Evolutionary conservation across 164 flowering plant genomes (phyloP).

Genomic region (Annona squamosa): DNA sequence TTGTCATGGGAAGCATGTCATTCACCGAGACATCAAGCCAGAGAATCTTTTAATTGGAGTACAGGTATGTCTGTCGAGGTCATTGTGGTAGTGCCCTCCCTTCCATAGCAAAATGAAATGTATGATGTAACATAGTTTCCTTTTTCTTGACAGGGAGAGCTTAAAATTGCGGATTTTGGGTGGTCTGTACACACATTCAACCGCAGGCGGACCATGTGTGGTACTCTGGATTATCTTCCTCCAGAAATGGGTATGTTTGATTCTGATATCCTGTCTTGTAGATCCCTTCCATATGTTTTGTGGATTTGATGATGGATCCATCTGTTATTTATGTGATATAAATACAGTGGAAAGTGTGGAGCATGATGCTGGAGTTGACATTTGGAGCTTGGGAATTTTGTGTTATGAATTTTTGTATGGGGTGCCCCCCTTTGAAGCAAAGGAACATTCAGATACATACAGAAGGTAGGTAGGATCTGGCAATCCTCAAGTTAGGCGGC

Average conservation of each 20-base stretch:
- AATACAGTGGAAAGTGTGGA: conserved; percentile 86
- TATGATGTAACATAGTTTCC: not conserved
- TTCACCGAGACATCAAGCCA: conserved; percentile 95
- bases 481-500: too few relatives aligned
- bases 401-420: conserved; percentile 96
- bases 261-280: not conserved
- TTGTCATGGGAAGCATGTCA: conserved; percentile 94
- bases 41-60: conserved; percentile 89
- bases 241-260: conserved; percentile 92
- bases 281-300: not conserved
- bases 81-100: not conserved
- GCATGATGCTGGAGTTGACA: conserved; percentile 95
- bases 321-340: not conserved
- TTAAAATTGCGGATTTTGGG: conserved; percentile 96
- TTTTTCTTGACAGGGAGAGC: conserved; percentile 60
- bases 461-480: conserved; percentile 43
- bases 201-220: conserved; percentile 93
- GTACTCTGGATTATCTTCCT: conserved; percentile 96
- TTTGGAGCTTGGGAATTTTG: conserved; percentile 92
- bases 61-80: conserved; percentile 38
- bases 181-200: conserved; percentile 99
- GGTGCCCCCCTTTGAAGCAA: conserved; percentile 95
- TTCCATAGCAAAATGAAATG: not conserved
- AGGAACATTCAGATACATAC: conserved; percentile 94
- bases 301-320: not conserved